Evolutionary conservation across 1,284 basidiomycete species (phyloP), one percentile per base, ranked within the genome.

Genomic region (Sutorius eximius): DNA sequence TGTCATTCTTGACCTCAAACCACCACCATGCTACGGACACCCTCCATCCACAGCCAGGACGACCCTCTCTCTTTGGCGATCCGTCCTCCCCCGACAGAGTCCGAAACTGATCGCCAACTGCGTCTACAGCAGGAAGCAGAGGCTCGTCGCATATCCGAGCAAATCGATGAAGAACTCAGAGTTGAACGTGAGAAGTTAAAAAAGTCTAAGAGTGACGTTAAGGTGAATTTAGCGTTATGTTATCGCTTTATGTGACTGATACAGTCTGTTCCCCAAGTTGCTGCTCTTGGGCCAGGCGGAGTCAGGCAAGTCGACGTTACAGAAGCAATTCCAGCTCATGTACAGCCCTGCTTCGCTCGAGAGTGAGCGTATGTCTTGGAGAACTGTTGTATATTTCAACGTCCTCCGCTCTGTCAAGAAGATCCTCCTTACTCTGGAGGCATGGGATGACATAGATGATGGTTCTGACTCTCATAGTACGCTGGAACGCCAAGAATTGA

Each of bases 301-400:
- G 75, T 89, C 87, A 29, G 89, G 89, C 61, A 91, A 91, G 69
- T 89, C 86, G 18, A 91, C 88, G 1, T 77, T 91, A 32, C 87
- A 89, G 69, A 91, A 91, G 67, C 89, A 92, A 68, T 92, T 92
- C 65, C 90, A 92, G 71, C 81, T 92, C 58, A 87, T 92, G 80
- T 91, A 91, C 72, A 86, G 82, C 59, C 90, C 90, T 1, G 78
- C 78, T 51, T 83, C 85, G 13, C 76, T 92, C 50, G 88, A 92
- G 53, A 79, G 81, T 53, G 89, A 92, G 66, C 87, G 90, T 16
- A 71, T 81, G 36, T 91, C 89, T 24, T 92, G 89, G 89, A 82
- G 85, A 47, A 83, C 85, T n/a, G 88, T 92, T 58, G 82, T 92
- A 42, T 90, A 87, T 71, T 89, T 89, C 75, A 91, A 91, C 71